Evolutionary conservation across 805 yeast genomes (phyloP), one percentile per base, ranked within the genome.

Genomic region (Kluyveromyces starmeri): DNA sequence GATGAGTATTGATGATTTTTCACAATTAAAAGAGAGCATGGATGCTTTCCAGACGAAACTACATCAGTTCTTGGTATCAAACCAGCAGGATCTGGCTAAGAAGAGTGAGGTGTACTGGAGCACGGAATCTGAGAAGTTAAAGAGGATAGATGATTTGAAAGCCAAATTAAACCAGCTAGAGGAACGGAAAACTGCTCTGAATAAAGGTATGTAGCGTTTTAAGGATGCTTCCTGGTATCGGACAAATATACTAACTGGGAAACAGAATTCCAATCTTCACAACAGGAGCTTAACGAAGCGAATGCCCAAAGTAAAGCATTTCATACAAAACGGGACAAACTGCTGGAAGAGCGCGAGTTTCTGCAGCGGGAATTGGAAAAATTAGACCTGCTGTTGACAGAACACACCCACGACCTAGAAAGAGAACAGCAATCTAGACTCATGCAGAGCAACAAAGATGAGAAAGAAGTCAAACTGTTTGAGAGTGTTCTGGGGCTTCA

Each of bases 401-500:
- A 42, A 12, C 53, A 58, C 27, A 53, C 62, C 19, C 46, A 52
- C 3, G 61, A 64, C 40, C 51, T 63, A 17, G 43, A 40, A 15
- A 50, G 50, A 25, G 48, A 64, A 6, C 60, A 57, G 25, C 55
- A 57, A 32, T 52, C 58, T 23, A 48, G 73, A 22, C 51, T 53
- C 13, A 41, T 47, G 7, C 83, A 78, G 46, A 57, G 66, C 6
- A 59, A 58, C 19, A 59, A 58, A 26, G 75, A 75, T 38, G 56
- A 59, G 11, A 74, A 75, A 0, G 83, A 78, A 47, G 58, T 73
- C 26, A 37, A 56, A 12, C 60, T 67, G 26, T 73, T 68, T 53
- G 82, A 78, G 40, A 52, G 60, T 24, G 56, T 73, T 32, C 55
- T 76, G 28, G 84, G 85, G 1, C 48, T 78, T 37, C 58, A 59